phyloP scores from a whole-genome alignment of 1,284 basidiomycete genomes.

The Cutaneotrichosporon cyanovorans region DNA sequence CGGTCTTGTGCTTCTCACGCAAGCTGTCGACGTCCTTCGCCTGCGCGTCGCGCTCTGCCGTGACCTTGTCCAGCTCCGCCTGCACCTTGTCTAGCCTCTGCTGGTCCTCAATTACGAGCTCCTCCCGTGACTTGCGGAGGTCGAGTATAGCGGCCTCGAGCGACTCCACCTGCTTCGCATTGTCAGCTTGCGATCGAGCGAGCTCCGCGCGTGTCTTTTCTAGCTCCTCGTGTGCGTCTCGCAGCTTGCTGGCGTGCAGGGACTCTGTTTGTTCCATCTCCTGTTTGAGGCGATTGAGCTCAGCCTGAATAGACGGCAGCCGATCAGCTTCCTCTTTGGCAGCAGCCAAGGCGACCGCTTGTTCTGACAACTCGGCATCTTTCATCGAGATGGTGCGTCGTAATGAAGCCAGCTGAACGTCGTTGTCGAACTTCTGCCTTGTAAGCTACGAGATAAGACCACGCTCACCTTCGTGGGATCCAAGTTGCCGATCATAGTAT shows the following conservation, averaged over 20 bases:
- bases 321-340: conserved; percentile 11
- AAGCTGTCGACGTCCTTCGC: conserved; percentile 1
- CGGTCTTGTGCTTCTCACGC: conserved; percentile 1
- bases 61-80: conserved; percentile 6
- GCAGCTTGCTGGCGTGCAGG: conserved; percentile 15
- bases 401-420: conserved; percentile 25
- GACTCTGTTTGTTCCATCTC: conserved; percentile 16
- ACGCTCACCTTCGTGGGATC: conserved; percentile 6
- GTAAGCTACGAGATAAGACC: not conserved
- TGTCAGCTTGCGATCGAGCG: conserved; percentile 22
- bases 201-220: conserved; percentile 28
- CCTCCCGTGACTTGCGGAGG: conserved; percentile 30
- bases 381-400: conserved; percentile 25
- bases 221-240: conserved; percentile 24
- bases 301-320: conserved; percentile 3
- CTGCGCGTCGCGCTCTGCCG: conserved; percentile 2
- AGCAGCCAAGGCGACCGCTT: conserved; percentile 7
- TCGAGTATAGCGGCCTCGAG: conserved; percentile 34
- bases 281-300: conserved; percentile 11
- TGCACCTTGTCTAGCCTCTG: conserved; percentile 18
- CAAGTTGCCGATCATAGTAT: conserved; percentile 10
- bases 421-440: conserved; percentile 25
- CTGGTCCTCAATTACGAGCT: conserved; percentile 31
- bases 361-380: conserved; percentile 23
- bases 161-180: conserved; percentile 26